Base-by-base conservation (phyloP, 106 monocot genomes). In the Amphibolis antarctica region DNA sequence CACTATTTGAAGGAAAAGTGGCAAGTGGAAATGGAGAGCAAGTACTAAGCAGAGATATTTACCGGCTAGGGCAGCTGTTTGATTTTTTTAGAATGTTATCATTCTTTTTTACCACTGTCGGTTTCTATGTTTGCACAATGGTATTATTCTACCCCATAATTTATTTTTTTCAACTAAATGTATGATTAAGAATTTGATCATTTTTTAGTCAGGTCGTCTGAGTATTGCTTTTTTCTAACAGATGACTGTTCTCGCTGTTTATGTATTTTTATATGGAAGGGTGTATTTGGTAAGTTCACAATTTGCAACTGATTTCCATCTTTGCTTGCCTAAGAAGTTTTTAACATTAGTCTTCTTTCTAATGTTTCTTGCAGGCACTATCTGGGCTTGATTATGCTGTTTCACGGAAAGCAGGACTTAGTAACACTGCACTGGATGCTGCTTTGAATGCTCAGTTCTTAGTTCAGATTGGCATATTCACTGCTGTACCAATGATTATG, bases 21-120 rank as follows among this genome's bases (percentile, higher is more conserved):
- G 89, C 94, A 66, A 89, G 94, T 70, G 94, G 94, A 27, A 94
- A 94, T 75, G 93, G 93, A 44, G 93, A 93, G 69, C 93, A 93
- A 81, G 86, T 93, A 15, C 60, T 93, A 59, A 94, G 94, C 68
- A 79, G 94, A 69, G 94, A 94, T 79, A 68, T 94, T 9, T 89
- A 94, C 71, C 81, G 94, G 6, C 59, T 94, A 50, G 94, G 94
- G 47, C 94, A 89, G 74, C 81, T 89, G 50, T 89, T 94, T 81
- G 94, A 94, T 73, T 94, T 94, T 60, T 94, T 94, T 63, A 83
- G 94, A 65, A 94, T 94, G 94, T 60, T 86, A 30, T 85, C 94
- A 23, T 94, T 94, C 76, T 94, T 67, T 67, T 84, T 83, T 75
- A 94, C 89, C 0, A 94, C 89, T 62, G 94, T 94, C 64, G 94